Evolutionary conservation across 768 basidiomycete species (phyloP).

Genomic region (Tylopilus balloui): DNA sequence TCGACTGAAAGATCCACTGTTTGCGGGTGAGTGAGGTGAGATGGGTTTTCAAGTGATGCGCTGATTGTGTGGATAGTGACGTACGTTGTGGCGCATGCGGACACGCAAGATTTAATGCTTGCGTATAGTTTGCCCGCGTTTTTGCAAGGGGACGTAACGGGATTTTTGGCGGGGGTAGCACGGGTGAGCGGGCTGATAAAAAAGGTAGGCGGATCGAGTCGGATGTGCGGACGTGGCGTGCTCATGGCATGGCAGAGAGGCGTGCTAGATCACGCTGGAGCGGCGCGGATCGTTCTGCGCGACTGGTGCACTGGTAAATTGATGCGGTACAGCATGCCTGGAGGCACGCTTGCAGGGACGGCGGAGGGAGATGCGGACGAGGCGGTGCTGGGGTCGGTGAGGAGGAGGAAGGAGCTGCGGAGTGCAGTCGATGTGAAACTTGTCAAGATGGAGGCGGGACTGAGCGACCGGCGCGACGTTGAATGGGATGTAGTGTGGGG

Average conservation of each 20-base stretch:
- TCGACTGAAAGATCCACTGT: constrained; percentile 73
- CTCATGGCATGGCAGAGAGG: constrained; percentile 51
- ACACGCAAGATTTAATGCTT: constrained; percentile 84
- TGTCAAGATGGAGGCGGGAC: constrained; percentile 47
- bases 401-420: constrained; percentile 64
- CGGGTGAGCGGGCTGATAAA: constrained; percentile 71
- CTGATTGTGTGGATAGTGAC: constrained; percentile 42
- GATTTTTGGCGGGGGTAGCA: constrained; percentile 75
- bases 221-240: not conserved
- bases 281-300: constrained; percentile 73
- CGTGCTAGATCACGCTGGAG: constrained; percentile 63
- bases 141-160: constrained; percentile 54
- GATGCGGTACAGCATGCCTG: constrained; percentile 64
- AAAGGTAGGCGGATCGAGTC: constrained; percentile 47
- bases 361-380: constrained; percentile 49
- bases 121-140: constrained; percentile 82
- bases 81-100: constrained; percentile 64
- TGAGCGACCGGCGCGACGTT: constrained; percentile 39
- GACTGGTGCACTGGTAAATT: constrained; percentile 82
- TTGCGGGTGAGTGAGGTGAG: constrained; percentile 50
- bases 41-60: not conserved
- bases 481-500: constrained; percentile 37
- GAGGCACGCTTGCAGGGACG: constrained; percentile 19
- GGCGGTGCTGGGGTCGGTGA: constrained; percentile 43
- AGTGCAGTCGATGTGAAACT: constrained; percentile 47